phyloP scores from a whole-genome alignment of 805 yeast genomes.

The Nakazawaea anatomiae region DNA sequence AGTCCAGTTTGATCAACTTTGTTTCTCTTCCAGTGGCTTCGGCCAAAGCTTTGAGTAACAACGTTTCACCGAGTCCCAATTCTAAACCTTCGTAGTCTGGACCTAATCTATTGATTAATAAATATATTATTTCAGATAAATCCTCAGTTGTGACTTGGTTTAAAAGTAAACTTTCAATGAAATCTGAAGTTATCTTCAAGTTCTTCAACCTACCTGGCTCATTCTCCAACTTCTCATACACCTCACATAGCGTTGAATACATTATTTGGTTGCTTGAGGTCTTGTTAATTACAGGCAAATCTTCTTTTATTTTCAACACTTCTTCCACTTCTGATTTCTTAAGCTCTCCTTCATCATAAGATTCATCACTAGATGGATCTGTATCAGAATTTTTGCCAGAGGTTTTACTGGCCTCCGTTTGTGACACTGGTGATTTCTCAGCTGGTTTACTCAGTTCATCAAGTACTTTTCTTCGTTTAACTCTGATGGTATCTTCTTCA shows the following conservation, averaged over 20 bases:
- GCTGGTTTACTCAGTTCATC: neutral
- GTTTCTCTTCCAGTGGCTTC: constrained; percentile 84
- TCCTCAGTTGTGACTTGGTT: constrained; percentile 38
- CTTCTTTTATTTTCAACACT: neutral
- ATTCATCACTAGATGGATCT: constrained; percentile 1
- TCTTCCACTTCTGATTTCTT: neutral
- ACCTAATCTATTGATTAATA: constrained; percentile 83
- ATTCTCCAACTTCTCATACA: constrained; percentile 72
- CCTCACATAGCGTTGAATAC: constrained; percentile 44
- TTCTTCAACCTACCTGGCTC: constrained; percentile 84
- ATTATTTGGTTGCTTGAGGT: constrained; percentile 17
- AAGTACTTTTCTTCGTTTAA: neutral
- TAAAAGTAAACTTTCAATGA: constrained; percentile 59
- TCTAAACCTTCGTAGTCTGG: constrained; percentile 97
- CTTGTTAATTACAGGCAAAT: constrained; percentile 4
- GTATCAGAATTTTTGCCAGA: neutral
- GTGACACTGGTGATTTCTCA: neutral
- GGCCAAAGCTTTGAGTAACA: constrained; percentile 80
- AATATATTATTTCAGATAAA: constrained; percentile 67
- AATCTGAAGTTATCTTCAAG: constrained; percentile 65
- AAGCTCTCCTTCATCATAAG: neutral
- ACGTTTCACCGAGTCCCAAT: constrained; percentile 87
- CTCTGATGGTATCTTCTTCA: neutral
- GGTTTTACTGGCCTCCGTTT: neutral
- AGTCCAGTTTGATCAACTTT: constrained; percentile 66